Evolutionary conservation across 2,329 filamentous ascomycete species (phyloP), one percentile per base, ranked within the genome.

Genomic region (Beauveria sp.): DNA sequence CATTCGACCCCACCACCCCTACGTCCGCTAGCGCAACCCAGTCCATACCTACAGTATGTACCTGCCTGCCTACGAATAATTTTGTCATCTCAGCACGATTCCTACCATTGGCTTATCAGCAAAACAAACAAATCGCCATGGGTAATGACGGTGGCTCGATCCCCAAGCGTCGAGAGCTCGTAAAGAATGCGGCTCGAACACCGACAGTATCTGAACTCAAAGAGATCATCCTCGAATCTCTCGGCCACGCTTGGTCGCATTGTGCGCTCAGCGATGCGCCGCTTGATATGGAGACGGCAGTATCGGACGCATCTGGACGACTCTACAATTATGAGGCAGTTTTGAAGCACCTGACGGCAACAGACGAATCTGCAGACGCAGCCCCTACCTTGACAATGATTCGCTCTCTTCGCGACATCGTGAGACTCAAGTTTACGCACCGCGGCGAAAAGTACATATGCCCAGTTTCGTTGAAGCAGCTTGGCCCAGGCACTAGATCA

Each of bases 131-230:
- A 46, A 30, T 16, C 8, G 10, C 58, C 68, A 97, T 99, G 95
- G 95, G 95, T 73, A 99, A 99, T 78, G 95, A 99, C 74, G 95
- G 95, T 68, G 95, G 95, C 72, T 93, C 91, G 67, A 99, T 99
- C 67, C 95, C 95, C 5, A 98, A 89, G 65, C 90, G 96, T 38
- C 89, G 92, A 70, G 96, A 99, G 75, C 90, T 99, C 51, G 95
- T 99, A 73, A 96, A 96, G 76, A 89, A 93, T 74, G 91, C 93
- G 30, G 91, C 93, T 47, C 89, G 91, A 68, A 83, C 86, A 57
- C 90, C 89, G 24, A 96, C 90, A 40, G 83, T 91, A 30, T 87
- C 90, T 52, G 89, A 98, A 78, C 78, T 96, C 62, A 98, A 98
- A 77, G 92, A 95, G 66, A 88, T 89, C 9, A 88, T 88, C 66